Evolutionary conservation across 1,284 basidiomycete species (phyloP), one percentile per base, ranked within the genome.

Genomic region (Apiotrichum akiyoshidainum): DNA sequence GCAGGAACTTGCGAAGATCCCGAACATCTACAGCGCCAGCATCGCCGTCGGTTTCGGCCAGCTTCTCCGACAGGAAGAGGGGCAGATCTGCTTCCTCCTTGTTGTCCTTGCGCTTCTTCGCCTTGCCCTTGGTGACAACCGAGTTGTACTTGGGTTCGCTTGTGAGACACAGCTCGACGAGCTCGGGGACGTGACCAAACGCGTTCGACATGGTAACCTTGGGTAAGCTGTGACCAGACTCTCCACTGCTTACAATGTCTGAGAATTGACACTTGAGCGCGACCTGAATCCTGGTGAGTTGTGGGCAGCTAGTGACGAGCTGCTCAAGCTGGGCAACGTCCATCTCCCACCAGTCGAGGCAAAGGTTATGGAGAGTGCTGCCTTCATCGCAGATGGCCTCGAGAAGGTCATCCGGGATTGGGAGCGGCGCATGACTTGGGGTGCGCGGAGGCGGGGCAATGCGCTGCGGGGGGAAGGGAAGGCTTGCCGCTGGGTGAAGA

Each of bases 301-400:
- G 39, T 1, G 61, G 57, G 17, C 61, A 60, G 8, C 52, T 53
- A 14, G 53, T 53, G 3, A 69, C 49, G 12, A 72, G 39, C 4
- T 50, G 50, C 37, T 65, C 59, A n/a, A 69, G 46, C 17, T 64
- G 51, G 1, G 51, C 19, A 21, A 46, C 42, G 5, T 39, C 45
- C 12, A 70, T 53, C 55, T 62, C 63, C 65, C 68, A 72, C 69
- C 70, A 70, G 57, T 66, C 65, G 14, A 72, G 49, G 46, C 63
- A 68, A 0, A 72, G 55, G 6, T 57, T 50, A 26, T 59, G 44
- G 3, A 70, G 52, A 8, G 46, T 17, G n/a, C 19, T 33, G 0
- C 66, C 68, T 1, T 65, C 51, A 1, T 60, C 52, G 7, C 59
- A 37, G 33, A 72, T 50, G 1, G 55, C 50, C 22, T 56, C 35